Percentiles rank a stretch among this genome's conserved stretches.
These are phyloP conservation scores for Sergeia podlipaevii DNA, from an alignment of 208 protist species.

Conservation along the genomic window DNA sequence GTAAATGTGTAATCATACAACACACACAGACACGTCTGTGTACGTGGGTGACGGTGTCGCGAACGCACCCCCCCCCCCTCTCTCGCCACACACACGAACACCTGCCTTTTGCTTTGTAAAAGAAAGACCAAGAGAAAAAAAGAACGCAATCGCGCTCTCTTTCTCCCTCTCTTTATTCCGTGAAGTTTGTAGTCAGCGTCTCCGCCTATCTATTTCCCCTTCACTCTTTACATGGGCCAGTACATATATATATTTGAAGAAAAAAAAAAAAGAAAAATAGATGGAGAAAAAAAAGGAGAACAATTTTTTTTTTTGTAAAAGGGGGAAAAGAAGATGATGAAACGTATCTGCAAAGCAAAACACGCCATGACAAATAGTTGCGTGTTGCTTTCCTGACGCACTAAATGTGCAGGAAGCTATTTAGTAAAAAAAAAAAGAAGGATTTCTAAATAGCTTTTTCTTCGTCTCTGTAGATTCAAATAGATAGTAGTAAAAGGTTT, in stretches of 20 bases:
- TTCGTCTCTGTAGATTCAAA: no score
- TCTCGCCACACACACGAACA: background rate
- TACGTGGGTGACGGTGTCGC: no score
- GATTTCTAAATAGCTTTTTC: no score
- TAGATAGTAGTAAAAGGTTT: no score
- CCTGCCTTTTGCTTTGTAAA: no score
- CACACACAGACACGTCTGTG: no score
- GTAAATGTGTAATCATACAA: no score
- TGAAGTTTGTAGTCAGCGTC: background rate
- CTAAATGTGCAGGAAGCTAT: no score
- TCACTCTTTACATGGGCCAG: constrained; percentile 1
- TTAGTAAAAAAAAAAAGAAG: no score
- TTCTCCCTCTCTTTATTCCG: background rate
- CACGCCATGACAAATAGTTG: background rate
- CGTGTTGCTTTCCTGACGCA: no score
- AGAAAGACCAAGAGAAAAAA: background rate
- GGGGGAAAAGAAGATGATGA: no score
- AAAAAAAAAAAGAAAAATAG: constrained; percentile 1
- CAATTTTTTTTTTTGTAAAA: constrained; percentile 7
- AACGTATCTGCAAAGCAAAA: background rate
- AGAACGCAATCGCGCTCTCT: background rate
- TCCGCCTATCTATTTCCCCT: constrained; percentile 8
- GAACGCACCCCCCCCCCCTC: no score
- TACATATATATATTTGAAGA: background rate
- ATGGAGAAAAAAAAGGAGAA: background rate